A percentile compares a stretch with the other conserved stretches of the same genome.
Conservation (phyloP, 2,329 filamentous ascomycete species). For the Phialocephala sp. region DNA sequence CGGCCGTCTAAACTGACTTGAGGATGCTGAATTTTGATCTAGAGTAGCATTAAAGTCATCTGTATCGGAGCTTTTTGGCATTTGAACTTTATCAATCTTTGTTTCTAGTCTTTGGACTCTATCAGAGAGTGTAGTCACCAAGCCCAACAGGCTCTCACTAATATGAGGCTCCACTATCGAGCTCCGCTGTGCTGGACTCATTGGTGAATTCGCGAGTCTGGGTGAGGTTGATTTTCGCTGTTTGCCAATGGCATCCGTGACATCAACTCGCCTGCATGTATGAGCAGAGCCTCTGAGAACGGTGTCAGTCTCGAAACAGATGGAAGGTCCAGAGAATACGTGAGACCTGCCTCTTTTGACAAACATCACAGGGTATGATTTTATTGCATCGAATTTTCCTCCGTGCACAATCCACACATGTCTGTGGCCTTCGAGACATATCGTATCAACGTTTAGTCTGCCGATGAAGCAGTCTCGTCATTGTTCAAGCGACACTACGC, state of each 20-base stretch:
- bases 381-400: slow-evolving; percentile 49
- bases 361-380: slow-evolving; percentile 48
- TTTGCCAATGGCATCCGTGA: slow-evolving; percentile 18
- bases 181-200: slow-evolving; percentile 4
- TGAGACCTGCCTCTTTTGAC: slow-evolving; percentile 41
- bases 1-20: slow-evolving; percentile 24
- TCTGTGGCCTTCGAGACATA: slow-evolving; percentile 34
- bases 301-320: slow-evolving; percentile 18
- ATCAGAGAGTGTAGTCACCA: slow-evolving; percentile 31
- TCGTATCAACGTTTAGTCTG: neutral
- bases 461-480: neutral
- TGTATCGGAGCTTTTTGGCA: slow-evolving; percentile 14
- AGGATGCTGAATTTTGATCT: neutral
- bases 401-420: slow-evolving; percentile 42
- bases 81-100: slow-evolving; percentile 22
- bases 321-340: neutral
- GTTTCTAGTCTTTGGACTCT: slow-evolving; percentile 29
- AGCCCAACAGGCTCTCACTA: slow-evolving; percentile 26
- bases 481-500: neutral
- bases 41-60: slow-evolving; percentile 3
- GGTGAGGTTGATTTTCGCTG: slow-evolving; percentile 8
- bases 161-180: slow-evolving; percentile 19
- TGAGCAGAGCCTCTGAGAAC: slow-evolving; percentile 23
- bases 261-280: slow-evolving; percentile 35
- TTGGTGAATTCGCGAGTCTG: neutral